phyloP scores from a whole-genome alignment of 1,284 basidiomycete species.

The Cryptococcus hybrid region DNA sequence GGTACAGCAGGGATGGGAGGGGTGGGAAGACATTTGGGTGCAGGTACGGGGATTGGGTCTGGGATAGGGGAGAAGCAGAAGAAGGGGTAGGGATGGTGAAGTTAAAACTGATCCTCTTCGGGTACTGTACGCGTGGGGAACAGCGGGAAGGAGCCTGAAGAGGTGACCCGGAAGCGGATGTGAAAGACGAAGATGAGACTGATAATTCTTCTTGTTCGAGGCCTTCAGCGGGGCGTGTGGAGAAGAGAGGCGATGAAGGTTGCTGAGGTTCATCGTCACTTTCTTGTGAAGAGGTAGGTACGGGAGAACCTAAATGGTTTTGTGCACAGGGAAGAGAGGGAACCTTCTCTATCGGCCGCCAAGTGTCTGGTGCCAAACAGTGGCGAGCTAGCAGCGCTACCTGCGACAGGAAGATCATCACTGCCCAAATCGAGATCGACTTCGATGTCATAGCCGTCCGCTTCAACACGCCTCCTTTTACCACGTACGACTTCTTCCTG shows the following conservation, averaged over 20 bases:
- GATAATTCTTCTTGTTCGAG: background rate
- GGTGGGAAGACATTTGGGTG: background rate
- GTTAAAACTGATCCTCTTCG: background rate
- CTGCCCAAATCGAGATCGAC: conserved; percentile 1
- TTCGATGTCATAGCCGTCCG: conserved; percentile 7
- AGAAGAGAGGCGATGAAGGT: conserved; percentile 21
- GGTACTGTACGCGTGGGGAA: conserved; percentile 10
- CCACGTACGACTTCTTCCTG: conserved; percentile 23
- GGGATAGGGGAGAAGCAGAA: background rate
- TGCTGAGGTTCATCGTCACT: background rate
- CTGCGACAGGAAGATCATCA: background rate
- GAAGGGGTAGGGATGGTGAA: background rate
- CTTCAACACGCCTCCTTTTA: conserved; percentile 15
- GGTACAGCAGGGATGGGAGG: conserved; percentile 14
- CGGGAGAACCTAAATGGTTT: background rate
- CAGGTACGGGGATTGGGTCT: background rate
- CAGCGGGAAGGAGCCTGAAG: conserved; percentile 8
- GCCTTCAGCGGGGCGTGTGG: conserved; percentile 1
- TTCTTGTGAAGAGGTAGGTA: background rate
- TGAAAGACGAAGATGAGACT: background rate
- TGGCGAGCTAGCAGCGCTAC: conserved; percentile 10
- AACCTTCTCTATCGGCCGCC: conserved; percentile 3
- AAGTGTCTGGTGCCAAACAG: conserved; percentile 9
- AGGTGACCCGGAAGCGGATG: background rate
- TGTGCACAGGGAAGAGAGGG: conserved; percentile 18